Evolutionary conservation across 768 basidiomycete species (phyloP).

Genomic region (Collybiopsis confluens): DNA sequence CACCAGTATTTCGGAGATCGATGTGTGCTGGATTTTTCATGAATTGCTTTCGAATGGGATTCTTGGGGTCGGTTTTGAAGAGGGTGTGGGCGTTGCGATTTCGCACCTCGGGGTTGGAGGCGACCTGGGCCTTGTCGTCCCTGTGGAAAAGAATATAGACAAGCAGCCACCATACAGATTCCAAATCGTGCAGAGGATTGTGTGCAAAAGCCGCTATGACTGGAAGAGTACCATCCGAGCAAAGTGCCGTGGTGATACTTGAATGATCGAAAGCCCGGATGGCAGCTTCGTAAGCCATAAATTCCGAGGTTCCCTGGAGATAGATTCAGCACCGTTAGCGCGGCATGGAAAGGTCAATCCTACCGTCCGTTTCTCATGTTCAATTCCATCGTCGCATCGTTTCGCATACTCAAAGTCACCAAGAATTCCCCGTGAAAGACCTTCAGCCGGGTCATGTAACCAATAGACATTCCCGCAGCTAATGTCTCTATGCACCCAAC

Average conservation of each 20-base stretch:
- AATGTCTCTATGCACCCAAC: background rate
- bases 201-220: background rate
- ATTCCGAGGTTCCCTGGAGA: too few species aligned
- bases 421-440: background rate
- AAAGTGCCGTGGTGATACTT: too few species aligned
- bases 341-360: too few species aligned
- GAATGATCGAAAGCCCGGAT: background rate
- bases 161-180: background rate
- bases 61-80: background rate
- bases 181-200: background rate
- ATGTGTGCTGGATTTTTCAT: too few species aligned
- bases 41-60: too few species aligned
- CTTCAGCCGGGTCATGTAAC: background rate
- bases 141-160: too few species aligned
- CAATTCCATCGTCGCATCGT: background rate
- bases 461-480: background rate
- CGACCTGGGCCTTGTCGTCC: too few species aligned
- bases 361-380: too few species aligned
- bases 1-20: too few species aligned
- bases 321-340: too few species aligned
- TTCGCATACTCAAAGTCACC: background rate
- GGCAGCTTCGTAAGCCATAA: too few species aligned
- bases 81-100: background rate
- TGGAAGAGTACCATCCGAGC: background rate
- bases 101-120: background rate